Conservation (phyloP, 345 rosid species). For the Erucastrum elatum region DNA sequence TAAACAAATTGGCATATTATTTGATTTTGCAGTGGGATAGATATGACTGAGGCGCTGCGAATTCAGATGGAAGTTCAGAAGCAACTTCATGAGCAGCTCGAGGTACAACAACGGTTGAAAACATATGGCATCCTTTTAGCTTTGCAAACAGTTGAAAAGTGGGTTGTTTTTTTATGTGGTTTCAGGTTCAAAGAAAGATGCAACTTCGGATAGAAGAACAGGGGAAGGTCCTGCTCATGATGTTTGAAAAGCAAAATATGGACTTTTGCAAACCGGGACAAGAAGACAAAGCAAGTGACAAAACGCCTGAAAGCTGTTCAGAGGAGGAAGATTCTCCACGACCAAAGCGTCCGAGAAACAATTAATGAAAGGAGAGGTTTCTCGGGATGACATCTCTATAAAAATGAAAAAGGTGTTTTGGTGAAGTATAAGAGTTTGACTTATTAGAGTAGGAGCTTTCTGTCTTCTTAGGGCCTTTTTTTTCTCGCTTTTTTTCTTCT, state of each 20-base stretch:
- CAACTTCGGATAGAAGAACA: constrained; percentile 83
- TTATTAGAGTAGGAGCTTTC: constrained; percentile 18
- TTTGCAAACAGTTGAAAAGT: background rate
- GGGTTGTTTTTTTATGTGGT: constrained; percentile 5
- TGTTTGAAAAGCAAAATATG: constrained; percentile 69
- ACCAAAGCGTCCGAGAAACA: constrained; percentile 59
- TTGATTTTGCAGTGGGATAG: constrained; percentile 57
- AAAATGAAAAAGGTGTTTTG: background rate
- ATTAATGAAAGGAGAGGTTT: constrained; percentile 36
- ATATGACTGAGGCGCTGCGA: constrained; percentile 84
- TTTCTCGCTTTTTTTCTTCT: background rate
- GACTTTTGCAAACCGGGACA: constrained; percentile 46
- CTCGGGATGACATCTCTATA: background rate
- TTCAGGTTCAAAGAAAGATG: constrained; percentile 82
- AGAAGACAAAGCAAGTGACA: constrained; percentile 39
- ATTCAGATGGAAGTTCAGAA: constrained; percentile 92
- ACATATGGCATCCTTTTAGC: background rate
- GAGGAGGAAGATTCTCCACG: constrained; percentile 41
- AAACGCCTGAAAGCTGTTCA: constrained; percentile 18
- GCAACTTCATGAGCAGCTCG: constrained; percentile 73
- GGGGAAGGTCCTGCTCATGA: constrained; percentile 61
- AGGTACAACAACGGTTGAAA: constrained; percentile 24
- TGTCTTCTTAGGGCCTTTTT: constrained; percentile 7
- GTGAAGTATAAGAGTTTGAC: background rate
- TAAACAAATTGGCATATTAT: background rate